phyloP scores from a whole-genome alignment of 2,329 filamentous ascomycete species.

The Raffaelea ambrosiae region DNA sequence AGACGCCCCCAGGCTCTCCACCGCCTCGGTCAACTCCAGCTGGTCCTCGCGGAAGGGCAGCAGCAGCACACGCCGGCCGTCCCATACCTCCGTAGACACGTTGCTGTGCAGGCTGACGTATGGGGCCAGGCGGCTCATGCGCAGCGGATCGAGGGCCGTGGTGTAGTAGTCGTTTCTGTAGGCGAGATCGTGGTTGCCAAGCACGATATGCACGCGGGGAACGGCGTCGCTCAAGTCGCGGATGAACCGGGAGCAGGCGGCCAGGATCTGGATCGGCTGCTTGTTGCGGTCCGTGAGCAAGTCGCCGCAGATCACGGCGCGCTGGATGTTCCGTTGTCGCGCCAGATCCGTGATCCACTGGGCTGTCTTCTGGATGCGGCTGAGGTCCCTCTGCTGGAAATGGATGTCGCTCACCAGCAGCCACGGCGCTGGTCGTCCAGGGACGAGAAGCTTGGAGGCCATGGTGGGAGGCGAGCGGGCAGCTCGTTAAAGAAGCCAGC shows the following conservation, averaged over 20 bases:
- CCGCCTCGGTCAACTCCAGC: slow-evolving; percentile 15
- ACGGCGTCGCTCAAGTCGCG: slow-evolving; percentile 16
- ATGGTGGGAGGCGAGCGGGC: too few species aligned
- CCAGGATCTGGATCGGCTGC: slow-evolving; percentile 21
- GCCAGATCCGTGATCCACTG: slow-evolving; percentile 21
- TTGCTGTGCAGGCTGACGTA: slow-evolving; percentile 18
- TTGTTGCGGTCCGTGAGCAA: slow-evolving; percentile 20
- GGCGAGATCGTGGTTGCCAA: slow-evolving; percentile 26
- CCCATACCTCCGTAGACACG: slow-evolving; percentile 17
- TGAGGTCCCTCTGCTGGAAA: slow-evolving; percentile 21
- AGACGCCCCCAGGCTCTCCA: slow-evolving; percentile 14
- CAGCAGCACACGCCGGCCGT: slow-evolving; percentile 20
- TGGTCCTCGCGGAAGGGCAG: slow-evolving; percentile 25
- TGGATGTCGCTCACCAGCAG: slow-evolving; percentile 24
- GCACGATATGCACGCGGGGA: slow-evolving; percentile 21
- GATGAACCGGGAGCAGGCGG: slow-evolving; percentile 23
- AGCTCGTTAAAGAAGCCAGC: too few species aligned
- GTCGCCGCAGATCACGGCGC: slow-evolving; percentile 24
- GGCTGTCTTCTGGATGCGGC: slow-evolving; percentile 19
- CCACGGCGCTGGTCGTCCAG: slow-evolving; percentile 15
- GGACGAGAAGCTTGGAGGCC: too few species aligned
- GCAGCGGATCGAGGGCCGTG: slow-evolving; percentile 21
- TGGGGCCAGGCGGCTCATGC: slow-evolving; percentile 15
- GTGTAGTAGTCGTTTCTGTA: slow-evolving; percentile 21
- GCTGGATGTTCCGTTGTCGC: slow-evolving; percentile 14